Percentiles rank a stretch among this genome's conserved stretches.
Conservation (phyloP, 2,329 filamentous ascomycete species). For the Ascochyta viciae-villosae region DNA sequence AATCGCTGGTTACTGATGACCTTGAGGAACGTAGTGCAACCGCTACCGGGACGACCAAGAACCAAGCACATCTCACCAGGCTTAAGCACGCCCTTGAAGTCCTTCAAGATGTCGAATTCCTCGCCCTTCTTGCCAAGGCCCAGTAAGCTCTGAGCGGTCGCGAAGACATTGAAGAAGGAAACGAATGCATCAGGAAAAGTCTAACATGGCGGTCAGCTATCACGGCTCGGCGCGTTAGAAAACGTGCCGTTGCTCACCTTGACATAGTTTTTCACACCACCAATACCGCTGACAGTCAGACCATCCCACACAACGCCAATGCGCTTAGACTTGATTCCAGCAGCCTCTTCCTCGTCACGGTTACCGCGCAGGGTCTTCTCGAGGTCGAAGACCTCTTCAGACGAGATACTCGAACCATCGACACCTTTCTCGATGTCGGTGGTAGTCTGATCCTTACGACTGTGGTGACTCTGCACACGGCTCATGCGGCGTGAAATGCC, state of each 20-base stretch:
- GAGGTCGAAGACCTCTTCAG: constrained; percentile 70
- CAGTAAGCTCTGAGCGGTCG: constrained; percentile 68
- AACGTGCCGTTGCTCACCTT: constrained; percentile 39
- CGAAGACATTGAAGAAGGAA: constrained; percentile 77
- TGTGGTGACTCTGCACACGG: constrained; percentile 57
- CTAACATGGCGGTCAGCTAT: constrained; percentile 35
- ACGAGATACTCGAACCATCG: constrained; percentile 42
- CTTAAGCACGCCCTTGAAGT: constrained; percentile 65
- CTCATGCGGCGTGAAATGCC: constrained; percentile 48
- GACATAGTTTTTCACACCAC: constrained; percentile 74
- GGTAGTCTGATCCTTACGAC: constrained; percentile 41
- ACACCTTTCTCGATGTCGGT: constrained; percentile 66
- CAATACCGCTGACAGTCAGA: constrained; percentile 77
- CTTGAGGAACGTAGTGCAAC: constrained; percentile 63
- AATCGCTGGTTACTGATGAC: constrained; percentile 63
- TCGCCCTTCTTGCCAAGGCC: constrained; percentile 71
- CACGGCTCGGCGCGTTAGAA: constrained; percentile 20
- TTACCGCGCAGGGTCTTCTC: constrained; percentile 76
- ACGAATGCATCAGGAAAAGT: constrained; percentile 82
- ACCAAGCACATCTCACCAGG: constrained; percentile 91
- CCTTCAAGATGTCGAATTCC: constrained; percentile 76
- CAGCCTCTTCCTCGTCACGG: constrained; percentile 72
- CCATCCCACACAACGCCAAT: constrained; percentile 76
- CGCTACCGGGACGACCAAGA: constrained; percentile 73
- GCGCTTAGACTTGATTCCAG: constrained; percentile 81